Percentiles rank a stretch among this genome's conserved stretches.
These are phyloP conservation scores for Kalanchoe fedtschenkoi DNA, from an alignment of 164 flowering plant genomes.

Conservation along the genomic window DNA sequence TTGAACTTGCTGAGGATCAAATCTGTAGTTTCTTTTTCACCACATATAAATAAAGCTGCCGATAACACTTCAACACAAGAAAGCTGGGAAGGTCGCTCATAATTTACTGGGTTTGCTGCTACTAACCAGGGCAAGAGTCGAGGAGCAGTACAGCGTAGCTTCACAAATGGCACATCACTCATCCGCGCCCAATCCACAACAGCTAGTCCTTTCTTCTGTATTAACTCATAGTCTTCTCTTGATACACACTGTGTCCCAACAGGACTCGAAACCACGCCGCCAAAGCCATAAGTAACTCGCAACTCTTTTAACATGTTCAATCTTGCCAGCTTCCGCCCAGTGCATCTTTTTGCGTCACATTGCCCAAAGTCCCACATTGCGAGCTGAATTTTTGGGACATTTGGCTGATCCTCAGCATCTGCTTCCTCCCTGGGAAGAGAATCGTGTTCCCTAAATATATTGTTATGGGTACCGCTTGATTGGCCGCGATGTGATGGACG, in stretches of 20 bases:
- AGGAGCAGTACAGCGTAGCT: conserved; percentile 85
- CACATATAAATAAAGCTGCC: not conserved
- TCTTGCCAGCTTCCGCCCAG: conserved; percentile 97
- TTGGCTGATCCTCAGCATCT: conserved; percentile 33
- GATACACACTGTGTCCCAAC: conserved; percentile 84
- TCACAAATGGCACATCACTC: conserved; percentile 86
- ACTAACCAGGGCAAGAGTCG: conserved; percentile 97
- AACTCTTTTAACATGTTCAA: conserved; percentile 74
- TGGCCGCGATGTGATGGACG: conserved; percentile 41
- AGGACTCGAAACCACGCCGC: conserved; percentile 88
- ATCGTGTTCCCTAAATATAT: conserved; percentile 8
- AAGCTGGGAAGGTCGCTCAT: conserved; percentile 89
- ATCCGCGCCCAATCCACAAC: conserved; percentile 99
- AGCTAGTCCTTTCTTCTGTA: conserved; percentile 76
- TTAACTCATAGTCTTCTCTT: conserved; percentile 59
- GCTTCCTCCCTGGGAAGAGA: conserved; percentile 10
- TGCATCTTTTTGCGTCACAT: conserved; percentile 95
- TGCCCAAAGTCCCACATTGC: conserved; percentile 99
- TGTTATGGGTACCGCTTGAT: conserved; percentile 22
- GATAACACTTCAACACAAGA: not conserved
- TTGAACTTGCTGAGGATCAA: conserved; percentile 1
- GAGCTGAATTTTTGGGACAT: conserved; percentile 55
- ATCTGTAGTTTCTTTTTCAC: conserved; percentile 1
- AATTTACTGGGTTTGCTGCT: conserved; percentile 97
- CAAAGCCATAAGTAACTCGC: conserved; percentile 76